Evolutionary conservation across 176 grass and related monocot genomes (phyloP).

Genomic region (Dendrocalamus sinicus): DNA sequence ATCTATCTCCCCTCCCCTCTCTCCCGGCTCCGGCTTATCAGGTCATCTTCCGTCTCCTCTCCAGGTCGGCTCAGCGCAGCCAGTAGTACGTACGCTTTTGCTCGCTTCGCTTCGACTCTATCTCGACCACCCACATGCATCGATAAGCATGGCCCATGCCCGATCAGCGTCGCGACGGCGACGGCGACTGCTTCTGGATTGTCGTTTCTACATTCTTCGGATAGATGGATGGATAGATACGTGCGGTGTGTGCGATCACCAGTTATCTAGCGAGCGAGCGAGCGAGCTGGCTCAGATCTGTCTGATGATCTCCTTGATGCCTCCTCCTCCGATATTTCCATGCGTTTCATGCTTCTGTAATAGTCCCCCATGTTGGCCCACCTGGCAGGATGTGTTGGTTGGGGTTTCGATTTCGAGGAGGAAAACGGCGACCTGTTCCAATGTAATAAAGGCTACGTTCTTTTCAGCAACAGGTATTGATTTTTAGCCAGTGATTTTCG

Average conservation of each 20-base stretch:
- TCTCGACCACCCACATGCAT: neutral
- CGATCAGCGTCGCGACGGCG: neutral
- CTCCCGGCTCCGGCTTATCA: neutral
- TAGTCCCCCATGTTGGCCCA: too few relatives aligned
- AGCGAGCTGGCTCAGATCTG: neutral
- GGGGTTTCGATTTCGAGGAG: too few relatives aligned
- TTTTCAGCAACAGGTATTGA: too few relatives aligned
- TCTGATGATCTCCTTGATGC: neutral
- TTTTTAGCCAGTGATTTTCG: too few relatives aligned
- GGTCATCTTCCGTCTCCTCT: neutral
- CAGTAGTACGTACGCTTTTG: neutral
- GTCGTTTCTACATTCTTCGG: neutral
- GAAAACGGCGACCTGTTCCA: too few relatives aligned
- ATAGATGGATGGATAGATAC: neutral
- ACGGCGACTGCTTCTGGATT: neutral
- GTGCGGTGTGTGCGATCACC: neutral
- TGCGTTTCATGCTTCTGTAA: too few relatives aligned
- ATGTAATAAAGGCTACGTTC: too few relatives aligned
- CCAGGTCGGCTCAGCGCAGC: neutral
- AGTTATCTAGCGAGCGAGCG: neutral
- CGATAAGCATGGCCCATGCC: too few relatives aligned
- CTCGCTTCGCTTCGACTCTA: neutral
- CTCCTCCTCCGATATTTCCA: too few relatives aligned
- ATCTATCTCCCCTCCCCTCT: neutral
- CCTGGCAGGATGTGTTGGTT: too few relatives aligned